phyloP scores from a whole-genome alignment of 176 grass and related monocot genomes.

The Sorghum bicolor region DNA sequence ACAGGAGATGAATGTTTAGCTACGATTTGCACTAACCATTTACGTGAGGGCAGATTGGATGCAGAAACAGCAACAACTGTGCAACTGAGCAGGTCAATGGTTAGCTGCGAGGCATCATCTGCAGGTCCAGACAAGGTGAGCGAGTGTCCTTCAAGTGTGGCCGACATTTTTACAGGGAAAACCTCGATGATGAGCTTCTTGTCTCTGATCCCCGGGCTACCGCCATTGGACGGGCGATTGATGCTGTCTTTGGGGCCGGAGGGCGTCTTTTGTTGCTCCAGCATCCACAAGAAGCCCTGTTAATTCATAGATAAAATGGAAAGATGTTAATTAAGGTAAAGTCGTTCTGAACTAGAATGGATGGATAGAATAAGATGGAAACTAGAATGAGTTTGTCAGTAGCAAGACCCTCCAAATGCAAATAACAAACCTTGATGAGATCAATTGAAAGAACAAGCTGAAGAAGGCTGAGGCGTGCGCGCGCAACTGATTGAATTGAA shows the following conservation, averaged over 20 bases:
- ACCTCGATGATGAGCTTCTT: constrained; percentile 62
- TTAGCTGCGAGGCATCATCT: constrained; percentile 41
- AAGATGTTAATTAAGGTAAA: background rate
- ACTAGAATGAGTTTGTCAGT: background rate
- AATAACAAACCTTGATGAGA: no score
- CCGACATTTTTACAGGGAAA: constrained; percentile 56
- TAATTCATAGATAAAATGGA: background rate
- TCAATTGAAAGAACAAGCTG: no score
- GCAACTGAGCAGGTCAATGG: constrained; percentile 46
- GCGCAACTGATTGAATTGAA: background rate
- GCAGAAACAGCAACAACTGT: constrained; percentile 63
- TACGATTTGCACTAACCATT: constrained; percentile 56
- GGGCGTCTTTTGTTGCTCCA: constrained; percentile 60
- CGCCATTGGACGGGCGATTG: background rate
- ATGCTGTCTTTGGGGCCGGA: constrained; percentile 26
- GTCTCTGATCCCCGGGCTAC: constrained; percentile 25
- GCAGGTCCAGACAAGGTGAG: constrained; percentile 50
- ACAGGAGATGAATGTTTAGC: background rate
- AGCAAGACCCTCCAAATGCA: no score
- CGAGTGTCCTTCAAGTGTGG: constrained; percentile 52
- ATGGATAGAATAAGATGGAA: background rate
- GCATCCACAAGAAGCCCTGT: constrained; percentile 72
- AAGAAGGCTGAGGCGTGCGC: background rate
- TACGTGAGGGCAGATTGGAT: constrained; percentile 61
- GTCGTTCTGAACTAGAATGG: background rate